Percentiles rank a stretch among this genome's conserved stretches.
Conservation (phyloP, 148 eudicot genomes). For the Fallopia convolvulus region DNA sequence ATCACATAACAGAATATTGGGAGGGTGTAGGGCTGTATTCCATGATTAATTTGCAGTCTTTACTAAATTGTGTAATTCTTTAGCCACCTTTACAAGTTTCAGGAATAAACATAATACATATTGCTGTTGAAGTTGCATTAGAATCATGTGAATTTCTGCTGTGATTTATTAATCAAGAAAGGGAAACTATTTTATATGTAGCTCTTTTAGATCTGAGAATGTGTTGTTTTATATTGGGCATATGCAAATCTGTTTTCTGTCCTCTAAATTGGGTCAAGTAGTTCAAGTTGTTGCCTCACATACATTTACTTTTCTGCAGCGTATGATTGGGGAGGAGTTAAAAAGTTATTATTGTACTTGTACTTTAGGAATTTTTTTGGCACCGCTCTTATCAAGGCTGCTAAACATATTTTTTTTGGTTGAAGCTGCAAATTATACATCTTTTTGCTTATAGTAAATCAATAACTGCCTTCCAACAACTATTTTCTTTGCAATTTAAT, state of each 20-base stretch:
- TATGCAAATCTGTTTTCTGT: background rate
- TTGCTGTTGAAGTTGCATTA: background rate
- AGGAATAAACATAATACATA: background rate
- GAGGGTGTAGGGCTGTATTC: background rate
- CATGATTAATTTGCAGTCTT: background rate
- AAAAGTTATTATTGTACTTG: background rate
- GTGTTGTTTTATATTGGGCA: background rate
- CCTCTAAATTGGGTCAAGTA: background rate
- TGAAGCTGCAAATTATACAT: background rate
- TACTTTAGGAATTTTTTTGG: background rate
- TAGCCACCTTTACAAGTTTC: background rate
- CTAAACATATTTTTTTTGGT: background rate
- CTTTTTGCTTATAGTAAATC: background rate
- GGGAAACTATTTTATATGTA: background rate
- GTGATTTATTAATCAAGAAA: background rate
- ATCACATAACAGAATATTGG: background rate
- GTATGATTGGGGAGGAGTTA: background rate
- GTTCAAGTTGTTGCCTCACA: background rate
- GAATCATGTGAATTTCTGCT: background rate
- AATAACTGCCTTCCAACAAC: background rate
- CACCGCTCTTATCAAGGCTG: background rate
- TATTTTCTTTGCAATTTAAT: background rate
- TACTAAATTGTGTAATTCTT: background rate
- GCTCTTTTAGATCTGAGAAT: background rate
- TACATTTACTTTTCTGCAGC: background rate